Evolutionary conservation across 108 stramenopile genomes (phyloP), one percentile per base, ranked within the genome.

Genomic region (Nitzschia sp.): DNA sequence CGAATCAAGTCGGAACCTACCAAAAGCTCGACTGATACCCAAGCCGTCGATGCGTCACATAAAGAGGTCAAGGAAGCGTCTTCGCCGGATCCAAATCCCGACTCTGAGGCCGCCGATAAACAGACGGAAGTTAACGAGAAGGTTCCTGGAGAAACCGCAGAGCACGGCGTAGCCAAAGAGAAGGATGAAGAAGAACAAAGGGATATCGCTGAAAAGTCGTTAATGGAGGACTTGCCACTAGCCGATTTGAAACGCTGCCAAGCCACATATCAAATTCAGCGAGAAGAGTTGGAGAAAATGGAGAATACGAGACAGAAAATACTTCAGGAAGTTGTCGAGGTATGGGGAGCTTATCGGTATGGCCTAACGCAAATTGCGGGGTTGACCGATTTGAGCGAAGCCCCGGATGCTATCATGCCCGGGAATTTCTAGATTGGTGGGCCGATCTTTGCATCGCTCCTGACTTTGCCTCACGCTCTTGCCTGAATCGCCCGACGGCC

Each of bases 321-420:
- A 2, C 54, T 60, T 26, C 54, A 51, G 17, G 54, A 62, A 47
- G 53, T 69, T 25, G 72, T 64, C 8, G 68, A 80, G n/a, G 36
- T 71, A n/a, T 80, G 79, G 79, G 79, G 70, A 28, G 62, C 70
- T 30, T 80, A 80, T 36, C 42, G 32, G 45, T 71, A 75, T 55
- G 79, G 74, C 19, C 45, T 80, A 24, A 8, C 58, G 26, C 54
- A 63, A 6, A 69, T 80, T 35, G 54, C 46, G 5, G 59, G n/a
- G 23, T 42, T 80, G 36, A 66, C 33, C 1, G 74, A 80, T 55
- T 54, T 80, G 45, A 35, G 63, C 17, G 42, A 74, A 26, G 79
- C 79, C 1, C 79, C 79, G 6, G 79, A 80, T 62, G 79, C 73
- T 13, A 71, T 80, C 21, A 58, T 80, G 54, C 78, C 78, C n/a